These are phyloP conservation scores for Venturia oleaginea DNA, from an alignment of 2,329 filamentous ascomycete genomes.

Conservation along the genomic window DNA sequence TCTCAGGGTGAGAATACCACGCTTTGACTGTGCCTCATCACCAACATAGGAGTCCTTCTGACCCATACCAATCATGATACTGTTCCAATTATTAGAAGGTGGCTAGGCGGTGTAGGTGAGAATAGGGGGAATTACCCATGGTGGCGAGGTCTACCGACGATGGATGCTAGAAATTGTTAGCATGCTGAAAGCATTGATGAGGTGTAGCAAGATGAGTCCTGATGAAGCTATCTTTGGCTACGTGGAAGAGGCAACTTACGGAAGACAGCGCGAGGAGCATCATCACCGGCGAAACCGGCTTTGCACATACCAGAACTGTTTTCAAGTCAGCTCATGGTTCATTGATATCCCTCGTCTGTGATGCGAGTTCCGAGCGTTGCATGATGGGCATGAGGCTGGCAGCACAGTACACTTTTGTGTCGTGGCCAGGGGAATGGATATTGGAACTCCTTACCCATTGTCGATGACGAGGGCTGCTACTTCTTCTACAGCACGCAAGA, in stretches of 20 bases:
- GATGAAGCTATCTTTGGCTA: constrained; percentile 8
- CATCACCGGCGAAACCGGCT: constrained; percentile 99
- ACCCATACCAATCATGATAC: constrained; percentile 99
- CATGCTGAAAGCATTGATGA: background rate
- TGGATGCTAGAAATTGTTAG: constrained; percentile 62
- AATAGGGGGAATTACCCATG: constrained; percentile 64
- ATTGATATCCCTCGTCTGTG: constrained; percentile 21
- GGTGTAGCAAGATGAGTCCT: background rate
- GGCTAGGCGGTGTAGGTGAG: constrained; percentile 16
- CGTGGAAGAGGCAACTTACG: constrained; percentile 61
- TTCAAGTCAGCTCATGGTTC: constrained; percentile 27
- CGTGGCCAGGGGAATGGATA: constrained; percentile 17
- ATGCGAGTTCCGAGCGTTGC: constrained; percentile 19
- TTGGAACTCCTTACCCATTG: constrained; percentile 87
- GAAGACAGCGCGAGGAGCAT: constrained; percentile 99
- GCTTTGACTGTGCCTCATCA: constrained; percentile 99
- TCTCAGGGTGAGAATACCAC: constrained; percentile 99
- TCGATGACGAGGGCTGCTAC: constrained; percentile 99
- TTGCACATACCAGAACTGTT: constrained; percentile 99
- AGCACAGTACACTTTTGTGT: background rate
- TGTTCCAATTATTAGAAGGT: constrained; percentile 30
- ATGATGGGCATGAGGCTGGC: background rate
- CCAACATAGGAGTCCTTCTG: constrained; percentile 99
- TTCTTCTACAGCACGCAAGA: constrained; percentile 64
- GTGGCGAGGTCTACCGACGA: constrained; percentile 98